These are phyloP conservation scores for sorghum (Sorghum bicolor) DNA, from an alignment of 176 grass and related monocot species.

Conservation along the genomic window DNA sequence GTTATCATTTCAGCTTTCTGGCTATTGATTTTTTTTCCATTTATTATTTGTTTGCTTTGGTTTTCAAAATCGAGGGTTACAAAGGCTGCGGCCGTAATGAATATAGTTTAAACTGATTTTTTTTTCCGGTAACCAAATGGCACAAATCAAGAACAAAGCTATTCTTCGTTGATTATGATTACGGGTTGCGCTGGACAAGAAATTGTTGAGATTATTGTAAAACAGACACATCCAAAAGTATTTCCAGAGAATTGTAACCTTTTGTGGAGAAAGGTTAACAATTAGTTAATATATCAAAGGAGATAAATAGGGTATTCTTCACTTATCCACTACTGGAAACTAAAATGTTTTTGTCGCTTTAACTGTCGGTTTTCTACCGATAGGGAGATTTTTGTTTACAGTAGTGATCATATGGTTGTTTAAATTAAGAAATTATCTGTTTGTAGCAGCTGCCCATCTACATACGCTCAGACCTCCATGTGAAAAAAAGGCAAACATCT, in stretches of 20 bases:
- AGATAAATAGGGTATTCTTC: not conserved
- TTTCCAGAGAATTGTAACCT: not conserved
- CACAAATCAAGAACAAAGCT: not conserved
- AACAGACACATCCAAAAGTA: not conserved
- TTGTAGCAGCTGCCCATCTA: not conserved
- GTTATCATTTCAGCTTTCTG: not conserved
- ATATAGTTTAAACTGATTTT: not conserved
- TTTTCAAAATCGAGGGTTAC: not conserved
- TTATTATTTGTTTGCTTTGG: not conserved
- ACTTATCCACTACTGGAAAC: too few relatives aligned
- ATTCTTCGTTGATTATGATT: not conserved
- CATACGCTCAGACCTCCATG: not conserved
- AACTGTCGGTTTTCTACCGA: too few relatives aligned
- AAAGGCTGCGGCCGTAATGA: not conserved
- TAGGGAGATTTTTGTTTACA: too few relatives aligned
- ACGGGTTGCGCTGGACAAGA: not conserved
- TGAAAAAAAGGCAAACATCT: not conserved
- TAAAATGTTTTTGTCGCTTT: too few relatives aligned
- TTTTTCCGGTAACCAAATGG: not conserved
- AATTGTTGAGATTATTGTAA: not conserved
- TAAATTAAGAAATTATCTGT: not conserved
- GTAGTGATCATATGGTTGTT: not conserved
- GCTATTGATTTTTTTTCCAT: not conserved
- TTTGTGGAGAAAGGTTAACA: not conserved
- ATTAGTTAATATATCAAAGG: not conserved